A percentile compares a stretch with the other conserved stretches of the same genome.
Conservation (phyloP, 441 rosid species). For the Corymbia citriodora region DNA sequence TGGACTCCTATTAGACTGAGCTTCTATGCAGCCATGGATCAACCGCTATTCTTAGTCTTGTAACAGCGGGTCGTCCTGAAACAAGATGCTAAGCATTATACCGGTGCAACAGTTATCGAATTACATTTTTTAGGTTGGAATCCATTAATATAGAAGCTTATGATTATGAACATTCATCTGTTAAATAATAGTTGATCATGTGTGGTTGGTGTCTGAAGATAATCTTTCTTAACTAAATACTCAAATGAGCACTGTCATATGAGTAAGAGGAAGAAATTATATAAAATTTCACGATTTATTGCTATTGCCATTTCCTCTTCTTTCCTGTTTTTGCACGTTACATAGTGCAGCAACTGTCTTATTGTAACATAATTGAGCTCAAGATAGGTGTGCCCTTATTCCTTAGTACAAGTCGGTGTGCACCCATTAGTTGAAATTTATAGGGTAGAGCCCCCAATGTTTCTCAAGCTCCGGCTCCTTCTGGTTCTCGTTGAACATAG, state of each 20-base stretch:
- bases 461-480: constrained; percentile 35
- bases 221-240: neutral
- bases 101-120: neutral
- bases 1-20: neutral
- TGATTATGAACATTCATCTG: neutral
- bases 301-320: neutral
- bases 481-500: constrained; percentile 36
- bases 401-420: neutral
- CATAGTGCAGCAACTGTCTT: neutral
- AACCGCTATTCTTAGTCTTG: neutral
- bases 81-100: neutral
- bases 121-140: neutral
- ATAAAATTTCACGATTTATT: neutral
- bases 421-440: constrained; percentile 21
- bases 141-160: neutral
- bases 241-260: neutral
- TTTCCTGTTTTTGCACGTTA: neutral
- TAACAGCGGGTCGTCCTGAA: neutral
- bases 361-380: neutral
- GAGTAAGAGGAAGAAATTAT: neutral
- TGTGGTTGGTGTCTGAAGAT: neutral
- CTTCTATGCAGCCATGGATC: neutral
- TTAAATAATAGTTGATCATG: neutral
- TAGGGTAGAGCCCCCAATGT: constrained; percentile 35
- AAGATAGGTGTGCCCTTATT: neutral